Percentiles rank a stretch among this genome's conserved stretches.
Evolutionary conservation across 2,329 filamentous ascomycete species (phyloP).

Genomic region (Macrophomina pseudophaseolina): DNA sequence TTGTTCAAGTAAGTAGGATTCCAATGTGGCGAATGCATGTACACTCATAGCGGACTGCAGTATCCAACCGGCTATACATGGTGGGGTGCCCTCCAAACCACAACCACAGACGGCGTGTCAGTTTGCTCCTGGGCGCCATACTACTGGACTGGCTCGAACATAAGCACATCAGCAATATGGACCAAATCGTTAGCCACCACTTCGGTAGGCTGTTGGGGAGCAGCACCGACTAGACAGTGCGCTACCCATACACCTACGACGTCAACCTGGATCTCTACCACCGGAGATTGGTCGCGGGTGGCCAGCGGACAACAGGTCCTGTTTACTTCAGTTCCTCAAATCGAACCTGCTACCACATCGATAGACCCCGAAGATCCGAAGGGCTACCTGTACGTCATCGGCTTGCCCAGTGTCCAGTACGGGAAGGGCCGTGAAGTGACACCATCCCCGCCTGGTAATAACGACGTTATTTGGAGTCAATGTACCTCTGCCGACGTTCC

Average conservation of each 20-base stretch:
- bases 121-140: constrained; percentile 7
- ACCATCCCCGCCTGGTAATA: not conserved
- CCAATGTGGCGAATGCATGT: not conserved
- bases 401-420: not conserved
- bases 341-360: not conserved
- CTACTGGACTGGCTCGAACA: not conserved
- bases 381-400: not conserved
- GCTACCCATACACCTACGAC: no score
- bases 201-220: no score
- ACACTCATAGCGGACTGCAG: no score
- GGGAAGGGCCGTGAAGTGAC: not conserved
- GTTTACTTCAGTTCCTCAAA: not conserved
- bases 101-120: not conserved
- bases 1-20: not conserved
- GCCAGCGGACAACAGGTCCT: not conserved
- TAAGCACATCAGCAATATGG: no score
- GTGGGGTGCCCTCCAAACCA: not conserved
- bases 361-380: constrained; percentile 2
- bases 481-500: not conserved
- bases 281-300: not conserved
- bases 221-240: no score
- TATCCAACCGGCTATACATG: constrained; percentile 5
- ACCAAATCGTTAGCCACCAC: not conserved
- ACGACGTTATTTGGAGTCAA: not conserved
- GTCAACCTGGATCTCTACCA: no score